These are phyloP conservation scores for Chionographis japonica DNA, from an alignment of 106 monocot genomes.

Conservation along the genomic window DNA sequence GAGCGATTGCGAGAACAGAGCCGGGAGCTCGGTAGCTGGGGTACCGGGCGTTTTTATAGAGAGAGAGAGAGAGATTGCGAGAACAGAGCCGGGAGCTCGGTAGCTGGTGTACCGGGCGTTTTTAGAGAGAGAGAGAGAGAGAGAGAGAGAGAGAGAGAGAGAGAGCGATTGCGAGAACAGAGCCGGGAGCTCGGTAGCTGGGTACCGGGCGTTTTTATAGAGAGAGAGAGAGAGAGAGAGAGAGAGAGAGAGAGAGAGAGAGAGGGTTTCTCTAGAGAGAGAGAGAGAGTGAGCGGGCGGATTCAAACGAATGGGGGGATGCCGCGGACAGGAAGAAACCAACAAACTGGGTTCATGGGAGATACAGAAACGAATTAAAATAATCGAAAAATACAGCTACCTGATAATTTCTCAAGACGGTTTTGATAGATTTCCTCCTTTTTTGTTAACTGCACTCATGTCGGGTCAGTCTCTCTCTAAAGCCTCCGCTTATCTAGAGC, in stretches of 20 bases:
- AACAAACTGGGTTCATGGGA: slow-evolving; percentile 5
- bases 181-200: too few species aligned
- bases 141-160: too few species aligned
- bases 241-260: background rate
- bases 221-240: background rate
- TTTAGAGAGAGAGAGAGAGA: background rate
- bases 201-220: background rate
- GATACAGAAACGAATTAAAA: background rate
- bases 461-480: too few species aligned
- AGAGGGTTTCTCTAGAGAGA: background rate
- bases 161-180: too few species aligned
- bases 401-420: background rate
- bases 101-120: background rate
- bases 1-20: background rate
- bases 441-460: too few species aligned
- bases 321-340: slow-evolving; percentile 5
- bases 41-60: background rate
- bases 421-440: too few species aligned
- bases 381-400: background rate
- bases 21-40: too few species aligned
- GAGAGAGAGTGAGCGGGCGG: background rate
- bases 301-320: background rate
- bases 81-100: too few species aligned
- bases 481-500: too few species aligned
- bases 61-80: too few species aligned